Conservation (phyloP, 2,329 filamentous ascomycete genomes). For the Fusarium annulatum region DNA sequence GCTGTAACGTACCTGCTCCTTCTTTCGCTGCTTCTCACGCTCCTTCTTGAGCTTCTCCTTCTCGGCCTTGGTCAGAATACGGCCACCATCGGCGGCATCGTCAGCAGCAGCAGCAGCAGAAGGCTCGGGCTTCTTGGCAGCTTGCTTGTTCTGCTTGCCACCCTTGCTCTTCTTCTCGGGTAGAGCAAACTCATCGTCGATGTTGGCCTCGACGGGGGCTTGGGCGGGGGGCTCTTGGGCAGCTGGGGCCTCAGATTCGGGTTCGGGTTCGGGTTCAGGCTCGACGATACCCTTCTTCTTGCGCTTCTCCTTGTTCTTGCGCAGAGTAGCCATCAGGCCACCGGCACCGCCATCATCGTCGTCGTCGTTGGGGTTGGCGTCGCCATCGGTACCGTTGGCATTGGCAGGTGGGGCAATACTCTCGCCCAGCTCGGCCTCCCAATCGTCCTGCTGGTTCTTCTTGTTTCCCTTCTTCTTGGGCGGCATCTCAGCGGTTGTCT, state of each 20-base stretch:
- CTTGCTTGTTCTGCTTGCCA: conserved; percentile 56
- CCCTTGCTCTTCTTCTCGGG: conserved; percentile 81
- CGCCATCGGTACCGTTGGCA: conserved; percentile 53
- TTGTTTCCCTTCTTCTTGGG: conserved; percentile 95
- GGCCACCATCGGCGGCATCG: conserved; percentile 67
- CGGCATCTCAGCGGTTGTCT: conserved; percentile 71
- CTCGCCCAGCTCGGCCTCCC: conserved; percentile 94
- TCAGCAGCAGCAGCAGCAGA: conserved; percentile 60
- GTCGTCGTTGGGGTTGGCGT: conserved; percentile 62
- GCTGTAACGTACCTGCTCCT: conserved; percentile 79
- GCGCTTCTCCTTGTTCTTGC: conserved; percentile 85
- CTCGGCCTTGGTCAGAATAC: conserved; percentile 94
- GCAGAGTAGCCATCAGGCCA: conserved; percentile 81
- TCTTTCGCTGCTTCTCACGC: conserved; percentile 97
- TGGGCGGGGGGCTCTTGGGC: conserved; percentile 73
- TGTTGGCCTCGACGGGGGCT: conserved; percentile 81
- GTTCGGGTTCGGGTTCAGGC: conserved; percentile 56
- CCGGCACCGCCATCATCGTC: conserved; percentile 66
- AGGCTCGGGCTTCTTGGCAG: conserved; percentile 57
- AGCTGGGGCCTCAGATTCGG: conserved; percentile 64
- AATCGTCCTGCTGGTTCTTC: conserved; percentile 85
- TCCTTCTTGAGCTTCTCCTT: conserved; percentile 99
- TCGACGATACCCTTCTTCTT: conserved; percentile 87
- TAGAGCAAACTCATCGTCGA: conserved; percentile 87
- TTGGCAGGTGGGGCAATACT: conserved; percentile 67